Evolutionary conservation across 2,329 filamentous ascomycete species (phyloP), one percentile per base, ranked within the genome.

Genomic region (Diaporthe longicolla): DNA sequence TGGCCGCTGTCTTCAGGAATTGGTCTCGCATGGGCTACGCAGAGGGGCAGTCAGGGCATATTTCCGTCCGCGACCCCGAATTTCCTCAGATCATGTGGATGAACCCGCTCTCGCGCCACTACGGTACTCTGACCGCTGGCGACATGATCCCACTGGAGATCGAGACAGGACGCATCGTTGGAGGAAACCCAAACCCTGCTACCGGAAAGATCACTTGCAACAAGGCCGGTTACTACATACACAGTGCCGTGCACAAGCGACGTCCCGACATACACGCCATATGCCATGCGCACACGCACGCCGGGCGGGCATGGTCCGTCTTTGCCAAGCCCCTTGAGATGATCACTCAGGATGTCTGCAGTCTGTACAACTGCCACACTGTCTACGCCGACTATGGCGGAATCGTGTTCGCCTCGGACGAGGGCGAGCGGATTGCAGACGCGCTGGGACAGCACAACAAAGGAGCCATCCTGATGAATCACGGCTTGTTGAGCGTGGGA

Each of bases 401-500:
- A 75, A 86, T 88, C 77, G 86, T 87, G 1, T 82, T 92, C 86
- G 79, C 90, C 86, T 77, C 90, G 84, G 80, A 93, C 72, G 93
- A 95, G 80, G 92, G 92, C 1, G 83, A 87, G 77, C 85, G 88
- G 55, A 90, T 95, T 76, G 92, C 92, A 2, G 84, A 83, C 15
- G 89, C 92, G 0, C 84, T 95, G 1, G 92, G 92, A 0, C 73
- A 77, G 35, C 81, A 85, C 0, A 89, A 89, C 77, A 93, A 88
- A 80, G 92, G 87, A 1, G 86, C 90, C 76, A 91, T 94, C 61
- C 83, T 94, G 68, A 85, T 92, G 76, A 95, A 94, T 80, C 93
- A 95, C 82, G 93, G 93, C 0, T 83, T 95, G 48, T 82, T 95
- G 68, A 93, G 92, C 0, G 92, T 94, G 0, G 93, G 93, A 5